A percentile compares a stretch with the other conserved stretches of the same genome.
phyloP scores from a whole-genome alignment of 129 eudicot species.

The Lonicera japonica region DNA sequence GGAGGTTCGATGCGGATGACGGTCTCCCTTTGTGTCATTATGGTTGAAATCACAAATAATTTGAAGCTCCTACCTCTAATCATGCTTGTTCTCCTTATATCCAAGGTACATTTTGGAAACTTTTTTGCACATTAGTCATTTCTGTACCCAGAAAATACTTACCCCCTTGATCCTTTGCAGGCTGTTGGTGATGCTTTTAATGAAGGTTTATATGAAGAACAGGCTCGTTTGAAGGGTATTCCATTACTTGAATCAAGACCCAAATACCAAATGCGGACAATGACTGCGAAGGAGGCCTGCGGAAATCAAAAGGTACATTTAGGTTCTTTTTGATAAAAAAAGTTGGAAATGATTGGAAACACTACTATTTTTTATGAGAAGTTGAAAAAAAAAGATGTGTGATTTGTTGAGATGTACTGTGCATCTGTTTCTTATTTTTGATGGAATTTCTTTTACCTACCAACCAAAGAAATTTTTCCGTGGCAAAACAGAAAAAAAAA shows the following conservation, averaged over 20 bases:
- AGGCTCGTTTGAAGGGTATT: constrained; percentile 82
- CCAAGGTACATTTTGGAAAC: constrained; percentile 50
- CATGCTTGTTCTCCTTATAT: constrained; percentile 96
- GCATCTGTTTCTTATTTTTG: too few species aligned
- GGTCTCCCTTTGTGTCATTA: constrained; percentile 91
- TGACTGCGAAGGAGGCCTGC: constrained; percentile 93
- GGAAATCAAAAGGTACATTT: constrained; percentile 69
- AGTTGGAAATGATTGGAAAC: too few species aligned
- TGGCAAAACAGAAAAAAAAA: too few species aligned
- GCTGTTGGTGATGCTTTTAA: constrained; percentile 99
- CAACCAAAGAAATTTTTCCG: too few species aligned
- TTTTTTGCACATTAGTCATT: background rate
- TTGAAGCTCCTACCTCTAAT: constrained; percentile 91
- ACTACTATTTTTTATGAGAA: too few species aligned
- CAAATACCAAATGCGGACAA: constrained; percentile 78
- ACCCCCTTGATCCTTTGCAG: constrained; percentile 27
- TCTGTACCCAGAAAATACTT: constrained; percentile 2
- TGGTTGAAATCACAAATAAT: constrained; percentile 96
- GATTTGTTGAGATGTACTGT: too few species aligned
- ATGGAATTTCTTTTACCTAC: too few species aligned
- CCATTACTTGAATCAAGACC: constrained; percentile 97
- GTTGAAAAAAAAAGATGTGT: too few species aligned
- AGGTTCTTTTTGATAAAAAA: too few species aligned
- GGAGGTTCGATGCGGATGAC: constrained; percentile 99
- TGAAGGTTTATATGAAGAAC: constrained; percentile 96